Percentiles rank a stretch among this genome's conserved stretches.
Conservation (phyloP, 1,139 yeast species). For the Yamadazyma oceani region DNA sequence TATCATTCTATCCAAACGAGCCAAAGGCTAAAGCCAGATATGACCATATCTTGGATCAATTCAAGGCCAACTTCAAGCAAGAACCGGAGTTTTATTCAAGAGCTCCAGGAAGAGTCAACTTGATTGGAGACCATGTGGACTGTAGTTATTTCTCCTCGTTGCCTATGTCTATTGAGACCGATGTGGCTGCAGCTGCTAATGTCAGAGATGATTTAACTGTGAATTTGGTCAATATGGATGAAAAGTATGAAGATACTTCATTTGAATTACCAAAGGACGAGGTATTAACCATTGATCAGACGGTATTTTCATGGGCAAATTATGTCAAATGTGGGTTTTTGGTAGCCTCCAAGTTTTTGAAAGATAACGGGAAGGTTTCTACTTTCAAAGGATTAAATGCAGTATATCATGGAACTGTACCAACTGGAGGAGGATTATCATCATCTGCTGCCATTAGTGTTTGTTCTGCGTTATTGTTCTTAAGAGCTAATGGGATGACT, state of each 20-base stretch:
- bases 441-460: conserved; percentile 76
- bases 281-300: conserved; percentile 47
- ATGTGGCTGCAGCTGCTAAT: conserved; percentile 57
- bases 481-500: conserved; percentile 52
- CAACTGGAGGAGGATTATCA: conserved; percentile 72
- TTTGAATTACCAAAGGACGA: conserved; percentile 44
- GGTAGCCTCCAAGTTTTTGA: conserved; percentile 56
- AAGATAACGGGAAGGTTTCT: conserved; percentile 28
- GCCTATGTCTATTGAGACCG: conserved; percentile 76
- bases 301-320: conserved; percentile 59
- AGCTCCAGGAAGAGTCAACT: conserved; percentile 74
- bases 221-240: conserved; percentile 40
- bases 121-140: conserved; percentile 77
- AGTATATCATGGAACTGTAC: conserved; percentile 64
- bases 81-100: conserved; percentile 51
- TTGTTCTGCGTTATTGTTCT: conserved; percentile 59
- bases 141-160: conserved; percentile 66
- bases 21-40: conserved; percentile 28
- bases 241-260: conserved; percentile 29
- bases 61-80: conserved; percentile 21
- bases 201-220: conserved; percentile 28
- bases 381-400: conserved; percentile 50
- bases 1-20: conserved; percentile 37
- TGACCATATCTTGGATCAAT: conserved; percentile 19
- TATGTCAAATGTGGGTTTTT: conserved; percentile 68